These are phyloP conservation scores for Zopfia rhizophila DNA, from an alignment of 2,329 filamentous ascomycete species.

Conservation along the genomic window DNA sequence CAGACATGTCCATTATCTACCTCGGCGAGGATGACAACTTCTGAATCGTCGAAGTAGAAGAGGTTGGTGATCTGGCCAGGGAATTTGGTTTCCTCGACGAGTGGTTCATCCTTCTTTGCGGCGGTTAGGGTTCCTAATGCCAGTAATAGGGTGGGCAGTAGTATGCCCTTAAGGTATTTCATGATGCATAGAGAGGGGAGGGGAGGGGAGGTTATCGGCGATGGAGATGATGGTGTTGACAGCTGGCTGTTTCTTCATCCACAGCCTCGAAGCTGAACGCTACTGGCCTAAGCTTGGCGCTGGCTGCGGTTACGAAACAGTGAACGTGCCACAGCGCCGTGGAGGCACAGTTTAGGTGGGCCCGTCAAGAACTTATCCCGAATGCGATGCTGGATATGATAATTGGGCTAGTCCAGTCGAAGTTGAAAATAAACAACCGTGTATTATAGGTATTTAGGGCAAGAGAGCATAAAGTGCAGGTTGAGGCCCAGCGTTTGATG, in stretches of 20 bases:
- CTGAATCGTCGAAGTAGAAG: constrained; percentile 91
- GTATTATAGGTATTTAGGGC: no score
- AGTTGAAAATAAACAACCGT: no score
- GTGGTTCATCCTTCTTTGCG: constrained; percentile 71
- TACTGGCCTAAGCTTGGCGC: constrained; percentile 42
- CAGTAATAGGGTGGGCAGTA: constrained; percentile 65
- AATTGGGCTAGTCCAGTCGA: no score
- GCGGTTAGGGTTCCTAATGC: constrained; percentile 49
- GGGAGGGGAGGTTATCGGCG: constrained; percentile 20
- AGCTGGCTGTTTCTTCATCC: constrained; percentile 47
- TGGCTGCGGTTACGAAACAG: constrained; percentile 41
- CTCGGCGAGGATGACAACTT: constrained; percentile 82
- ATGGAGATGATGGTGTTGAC: constrained; percentile 34
- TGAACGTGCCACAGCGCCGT: constrained; percentile 26
- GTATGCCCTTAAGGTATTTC: constrained; percentile 51
- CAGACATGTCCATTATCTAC: constrained; percentile 71
- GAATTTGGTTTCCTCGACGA: constrained; percentile 73
- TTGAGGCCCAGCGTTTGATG: no score
- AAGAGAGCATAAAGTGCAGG: no score
- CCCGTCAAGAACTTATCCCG: no score
- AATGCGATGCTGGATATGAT: no score
- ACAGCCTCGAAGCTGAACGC: constrained; percentile 46
- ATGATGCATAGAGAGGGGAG: constrained; percentile 50
- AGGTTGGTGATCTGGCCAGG: constrained; percentile 73
- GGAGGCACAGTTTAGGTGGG: constrained; percentile 1